phyloP scores from a whole-genome alignment of 2,329 filamentous ascomycete species.

The Beauveria asiatica region DNA sequence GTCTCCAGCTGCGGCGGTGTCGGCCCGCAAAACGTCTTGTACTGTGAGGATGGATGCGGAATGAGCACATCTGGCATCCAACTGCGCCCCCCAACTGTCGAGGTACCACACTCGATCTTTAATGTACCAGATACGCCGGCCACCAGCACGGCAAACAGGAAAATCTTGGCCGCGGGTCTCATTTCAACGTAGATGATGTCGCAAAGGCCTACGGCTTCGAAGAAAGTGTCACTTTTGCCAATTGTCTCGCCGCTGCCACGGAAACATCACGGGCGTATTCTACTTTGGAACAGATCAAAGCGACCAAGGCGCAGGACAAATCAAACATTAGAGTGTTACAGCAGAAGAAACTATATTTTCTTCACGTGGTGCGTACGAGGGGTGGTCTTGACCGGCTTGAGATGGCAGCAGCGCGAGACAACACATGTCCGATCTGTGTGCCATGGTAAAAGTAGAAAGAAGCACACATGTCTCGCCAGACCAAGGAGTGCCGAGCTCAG shows the following conservation, averaged over 20 bases:
- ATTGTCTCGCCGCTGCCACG: not conserved
- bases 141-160: not conserved
- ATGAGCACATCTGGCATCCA: not conserved
- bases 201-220: not conserved
- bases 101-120: not conserved
- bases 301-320: not conserved
- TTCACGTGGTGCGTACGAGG: not conserved
- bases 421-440: not conserved
- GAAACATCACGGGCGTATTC: not conserved
- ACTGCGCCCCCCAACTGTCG: not conserved
- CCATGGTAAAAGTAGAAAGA: not conserved
- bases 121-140: not conserved
- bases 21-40: slow-evolving; percentile 3
- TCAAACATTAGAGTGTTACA: slow-evolving; percentile 3
- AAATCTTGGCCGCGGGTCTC: not conserved
- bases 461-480: not conserved
- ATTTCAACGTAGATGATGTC: not conserved
- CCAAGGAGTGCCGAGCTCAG: not conserved
- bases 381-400: not conserved
- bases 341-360: not conserved
- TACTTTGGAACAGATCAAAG: not conserved
- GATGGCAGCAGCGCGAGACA: not conserved
- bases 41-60: not conserved
- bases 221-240: not conserved
- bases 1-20: slow-evolving; percentile 25